A percentile compares a stretch with the other conserved stretches of the same genome.
phyloP scores from a whole-genome alignment of 306 rosid genomes.

The Pueraria montana region DNA sequence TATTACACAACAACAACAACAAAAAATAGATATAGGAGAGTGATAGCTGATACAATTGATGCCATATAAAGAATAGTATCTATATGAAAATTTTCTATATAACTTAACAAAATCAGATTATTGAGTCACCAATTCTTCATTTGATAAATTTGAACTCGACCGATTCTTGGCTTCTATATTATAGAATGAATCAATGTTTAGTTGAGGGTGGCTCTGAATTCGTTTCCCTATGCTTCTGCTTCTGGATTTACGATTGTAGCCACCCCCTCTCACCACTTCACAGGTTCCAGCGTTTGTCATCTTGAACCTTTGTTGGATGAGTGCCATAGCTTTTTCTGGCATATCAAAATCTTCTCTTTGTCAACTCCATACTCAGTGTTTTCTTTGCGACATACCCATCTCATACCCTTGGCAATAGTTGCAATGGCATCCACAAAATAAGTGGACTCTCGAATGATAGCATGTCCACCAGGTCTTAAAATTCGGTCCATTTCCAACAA shows the following conservation, averaged over 20 bases:
- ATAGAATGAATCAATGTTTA: conserved; percentile 59
- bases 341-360: conserved; percentile 86
- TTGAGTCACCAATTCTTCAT: conserved; percentile 64
- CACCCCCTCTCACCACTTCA: conserved; percentile 40
- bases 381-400: conserved; percentile 87
- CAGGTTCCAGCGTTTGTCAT: conserved; percentile 52
- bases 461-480: conserved; percentile 79
- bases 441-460: conserved; percentile 79
- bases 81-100: conserved; percentile 62
- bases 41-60: conserved; percentile 56
- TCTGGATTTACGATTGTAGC: conserved; percentile 47
- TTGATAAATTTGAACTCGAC: conserved; percentile 54
- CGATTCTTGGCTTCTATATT: conserved; percentile 45
- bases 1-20: conserved; percentile 39
- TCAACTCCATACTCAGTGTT: conserved; percentile 72
- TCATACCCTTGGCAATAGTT: conserved; percentile 72
- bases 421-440: conserved; percentile 84
- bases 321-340: conserved; percentile 94
- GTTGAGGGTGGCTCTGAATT: conserved; percentile 59
- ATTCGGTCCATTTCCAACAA: conserved; percentile 96
- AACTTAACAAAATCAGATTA: conserved; percentile 71
- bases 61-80: conserved; percentile 68
- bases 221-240: conserved; percentile 56
- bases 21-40: conserved; percentile 13
- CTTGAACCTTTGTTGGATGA: conserved; percentile 68